Evolutionary conservation across 139 green algal genomes (phyloP).

Genomic region (Closterium sp.): DNA sequence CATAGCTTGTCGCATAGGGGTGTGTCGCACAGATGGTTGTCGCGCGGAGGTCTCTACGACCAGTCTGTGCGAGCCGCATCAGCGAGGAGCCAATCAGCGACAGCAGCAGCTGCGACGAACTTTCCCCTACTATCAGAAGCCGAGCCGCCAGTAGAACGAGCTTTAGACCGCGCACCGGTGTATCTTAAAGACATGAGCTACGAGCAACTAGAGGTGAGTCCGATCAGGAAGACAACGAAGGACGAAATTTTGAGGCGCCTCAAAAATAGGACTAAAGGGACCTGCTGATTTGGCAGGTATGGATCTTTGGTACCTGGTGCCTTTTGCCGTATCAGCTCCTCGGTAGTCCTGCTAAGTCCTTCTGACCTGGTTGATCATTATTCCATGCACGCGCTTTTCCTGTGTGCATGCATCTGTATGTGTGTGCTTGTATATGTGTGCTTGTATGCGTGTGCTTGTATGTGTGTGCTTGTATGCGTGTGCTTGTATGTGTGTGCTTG

Average conservation of each 20-base stretch:
- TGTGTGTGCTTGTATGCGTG: no score
- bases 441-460: no score
- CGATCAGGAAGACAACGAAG: background rate
- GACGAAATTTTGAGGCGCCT: background rate
- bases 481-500: no score
- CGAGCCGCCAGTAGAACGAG: background rate
- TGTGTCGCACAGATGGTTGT: background rate
- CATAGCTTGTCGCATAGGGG: background rate
- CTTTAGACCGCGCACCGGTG: background rate
- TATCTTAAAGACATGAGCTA: background rate
- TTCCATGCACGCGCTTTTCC: no score
- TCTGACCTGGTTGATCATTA: no score
- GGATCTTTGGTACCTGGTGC: no score
- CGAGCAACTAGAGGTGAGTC: background rate
- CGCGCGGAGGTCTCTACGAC: background rate
- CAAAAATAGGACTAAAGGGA: no score
- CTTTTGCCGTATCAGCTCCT: no score
- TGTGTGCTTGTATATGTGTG: no score
- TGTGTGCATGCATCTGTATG: no score
- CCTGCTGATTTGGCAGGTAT: no score
- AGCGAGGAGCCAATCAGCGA: background rate
- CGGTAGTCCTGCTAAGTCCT: no score
- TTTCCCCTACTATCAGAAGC: background rate
- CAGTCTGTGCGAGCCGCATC: background rate
- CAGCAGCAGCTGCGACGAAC: background rate